phyloP scores from a whole-genome alignment of 805 yeast species.

The Saccharomycopsis sp. region DNA sequence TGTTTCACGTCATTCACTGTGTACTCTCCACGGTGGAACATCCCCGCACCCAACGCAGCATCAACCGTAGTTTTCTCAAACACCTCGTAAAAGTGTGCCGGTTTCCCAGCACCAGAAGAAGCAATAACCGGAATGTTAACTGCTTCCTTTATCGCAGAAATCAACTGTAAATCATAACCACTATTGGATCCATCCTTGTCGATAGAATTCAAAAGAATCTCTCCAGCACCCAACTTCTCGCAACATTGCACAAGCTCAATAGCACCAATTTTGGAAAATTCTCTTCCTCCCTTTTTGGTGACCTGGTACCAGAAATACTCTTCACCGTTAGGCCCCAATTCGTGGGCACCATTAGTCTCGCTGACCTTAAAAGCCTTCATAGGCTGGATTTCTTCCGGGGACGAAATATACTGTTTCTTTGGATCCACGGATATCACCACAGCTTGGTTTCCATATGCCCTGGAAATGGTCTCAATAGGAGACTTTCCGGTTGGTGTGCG shows the following conservation, averaged over 20 bases:
- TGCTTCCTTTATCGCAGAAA: constrained; percentile 66
- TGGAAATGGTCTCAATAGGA: constrained; percentile 90
- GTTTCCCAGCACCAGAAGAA: constrained; percentile 95
- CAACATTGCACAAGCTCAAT: constrained; percentile 82
- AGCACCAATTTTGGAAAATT: constrained; percentile 79
- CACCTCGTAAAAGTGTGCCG: constrained; percentile 84
- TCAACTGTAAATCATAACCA: constrained; percentile 85
- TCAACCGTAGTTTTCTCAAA: constrained; percentile 77
- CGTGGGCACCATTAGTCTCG: constrained; percentile 29
- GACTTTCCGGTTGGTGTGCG: constrained; percentile 59
- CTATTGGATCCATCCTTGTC: constrained; percentile 96
- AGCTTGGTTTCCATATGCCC: constrained; percentile 92
- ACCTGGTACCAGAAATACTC: constrained; percentile 89
- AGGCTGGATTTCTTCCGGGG: constrained; percentile 33
- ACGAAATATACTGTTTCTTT: constrained; percentile 67
- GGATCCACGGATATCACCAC: constrained; percentile 99
- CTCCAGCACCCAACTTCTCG: constrained; percentile 95
- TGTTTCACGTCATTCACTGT: constrained; percentile 78
- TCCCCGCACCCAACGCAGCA: constrained; percentile 98
- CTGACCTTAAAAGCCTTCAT: constrained; percentile 50
- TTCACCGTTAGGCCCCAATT: constrained; percentile 79
- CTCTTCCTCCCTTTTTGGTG: constrained; percentile 95
- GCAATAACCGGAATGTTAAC: constrained; percentile 93
- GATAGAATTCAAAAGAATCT: constrained; percentile 84
- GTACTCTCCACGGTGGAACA: constrained; percentile 94